Conservation (phyloP, 305 asterid genomes). For the Caryopteris hybrid region DNA sequence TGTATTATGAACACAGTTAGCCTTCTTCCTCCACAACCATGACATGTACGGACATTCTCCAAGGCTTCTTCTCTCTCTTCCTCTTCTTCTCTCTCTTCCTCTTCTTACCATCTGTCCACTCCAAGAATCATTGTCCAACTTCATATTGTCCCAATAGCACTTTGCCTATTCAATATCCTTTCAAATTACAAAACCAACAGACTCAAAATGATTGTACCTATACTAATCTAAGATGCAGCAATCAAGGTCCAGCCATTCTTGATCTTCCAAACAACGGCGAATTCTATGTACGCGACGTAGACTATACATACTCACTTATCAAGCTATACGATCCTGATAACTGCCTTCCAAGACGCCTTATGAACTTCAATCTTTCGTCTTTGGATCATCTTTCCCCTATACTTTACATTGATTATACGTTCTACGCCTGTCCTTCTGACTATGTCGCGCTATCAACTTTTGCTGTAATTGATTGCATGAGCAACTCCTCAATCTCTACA, state of each 20-base stretch:
- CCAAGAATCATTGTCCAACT: slow-evolving; percentile 19
- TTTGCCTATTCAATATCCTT: slow-evolving; percentile 29
- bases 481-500: slow-evolving; percentile 21
- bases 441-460: background rate
- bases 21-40: background rate
- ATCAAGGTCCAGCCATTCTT: slow-evolving; percentile 12
- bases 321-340: slow-evolving; percentile 31
- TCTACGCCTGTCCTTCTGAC: slow-evolving; percentile 27
- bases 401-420: slow-evolving; percentile 13
- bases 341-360: slow-evolving; percentile 30
- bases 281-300: slow-evolving; percentile 18
- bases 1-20: background rate
- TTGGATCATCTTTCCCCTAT: background rate
- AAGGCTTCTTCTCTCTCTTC: slow-evolving; percentile 8
- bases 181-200: slow-evolving; percentile 17
- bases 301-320: slow-evolving; percentile 5
- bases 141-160: slow-evolving; percentile 18
- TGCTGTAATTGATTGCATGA: slow-evolving; percentile 16
- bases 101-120: slow-evolving; percentile 2
- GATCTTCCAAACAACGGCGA: slow-evolving; percentile 25
- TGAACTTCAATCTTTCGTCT: slow-evolving; percentile 9
- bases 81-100: slow-evolving; percentile 3
- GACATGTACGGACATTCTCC: background rate
- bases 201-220: slow-evolving; percentile 17
- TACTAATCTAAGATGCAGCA: slow-evolving; percentile 20